These are phyloP conservation scores for Urochloa ruziziensis DNA, from an alignment of 176 grass and related monocot species.

Conservation along the genomic window DNA sequence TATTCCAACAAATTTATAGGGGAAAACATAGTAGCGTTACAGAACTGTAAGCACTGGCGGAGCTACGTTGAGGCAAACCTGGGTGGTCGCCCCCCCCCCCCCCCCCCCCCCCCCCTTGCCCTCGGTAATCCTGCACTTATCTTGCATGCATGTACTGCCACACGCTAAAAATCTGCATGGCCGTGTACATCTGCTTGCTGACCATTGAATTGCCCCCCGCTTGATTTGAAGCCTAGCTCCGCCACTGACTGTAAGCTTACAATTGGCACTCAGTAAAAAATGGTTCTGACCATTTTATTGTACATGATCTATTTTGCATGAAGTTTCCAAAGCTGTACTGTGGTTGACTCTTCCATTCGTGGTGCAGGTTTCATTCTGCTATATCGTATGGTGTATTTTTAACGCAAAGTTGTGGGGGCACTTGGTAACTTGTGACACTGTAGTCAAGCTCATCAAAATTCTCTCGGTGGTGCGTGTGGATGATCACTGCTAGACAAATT, in stretches of 20 bases:
- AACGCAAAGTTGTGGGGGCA: neutral
- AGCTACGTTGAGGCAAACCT: no score
- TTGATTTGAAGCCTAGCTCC: no score
- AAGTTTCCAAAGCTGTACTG: neutral
- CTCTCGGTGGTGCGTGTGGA: neutral
- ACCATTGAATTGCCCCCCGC: no score
- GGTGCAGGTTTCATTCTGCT: slow-evolving; percentile 28
- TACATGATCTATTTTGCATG: neutral
- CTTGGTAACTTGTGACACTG: neutral
- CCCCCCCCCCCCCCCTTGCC: no score
- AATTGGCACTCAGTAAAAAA: neutral
- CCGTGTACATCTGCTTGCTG: no score
- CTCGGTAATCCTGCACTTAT: no score
- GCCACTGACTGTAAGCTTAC: neutral
- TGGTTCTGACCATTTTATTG: neutral
- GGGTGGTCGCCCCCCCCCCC: no score
- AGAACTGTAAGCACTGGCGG: neutral
- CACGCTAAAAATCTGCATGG: no score
- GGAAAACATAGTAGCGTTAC: neutral
- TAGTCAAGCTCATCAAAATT: slow-evolving; percentile 15
- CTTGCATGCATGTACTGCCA: no score
- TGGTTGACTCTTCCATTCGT: neutral
- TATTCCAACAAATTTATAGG: neutral
- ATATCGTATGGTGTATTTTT: slow-evolving; percentile 13
- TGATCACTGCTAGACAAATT: neutral